Percentiles rank a stretch among this genome's conserved stretches.
phyloP scores from a whole-genome alignment of 176 grass and related monocot species.

The Sorghum bicolor region DNA sequence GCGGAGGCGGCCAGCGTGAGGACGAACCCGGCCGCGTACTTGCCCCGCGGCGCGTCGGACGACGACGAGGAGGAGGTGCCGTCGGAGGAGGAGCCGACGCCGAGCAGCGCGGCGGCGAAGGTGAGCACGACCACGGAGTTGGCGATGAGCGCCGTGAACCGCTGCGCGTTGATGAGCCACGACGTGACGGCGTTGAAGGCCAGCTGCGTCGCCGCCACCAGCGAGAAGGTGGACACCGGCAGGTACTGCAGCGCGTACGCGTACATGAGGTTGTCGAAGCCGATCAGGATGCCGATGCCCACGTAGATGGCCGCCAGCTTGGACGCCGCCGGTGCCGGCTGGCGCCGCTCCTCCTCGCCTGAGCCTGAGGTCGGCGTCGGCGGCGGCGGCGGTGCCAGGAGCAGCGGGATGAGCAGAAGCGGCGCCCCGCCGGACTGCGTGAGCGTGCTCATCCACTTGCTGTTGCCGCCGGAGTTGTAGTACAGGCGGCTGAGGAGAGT shows the following conservation, averaged over 20 bases:
- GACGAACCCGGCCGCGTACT: slow-evolving; percentile 53
- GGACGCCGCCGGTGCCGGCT: not conserved
- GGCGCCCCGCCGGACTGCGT: slow-evolving; percentile 49
- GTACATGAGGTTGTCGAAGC: slow-evolving; percentile 73
- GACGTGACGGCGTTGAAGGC: slow-evolving; percentile 77
- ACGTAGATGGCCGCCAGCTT: slow-evolving; percentile 45
- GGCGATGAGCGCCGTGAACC: slow-evolving; percentile 58
- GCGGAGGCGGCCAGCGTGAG: slow-evolving; percentile 63
- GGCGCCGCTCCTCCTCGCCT: not conserved
- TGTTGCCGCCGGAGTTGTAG: slow-evolving; percentile 71
- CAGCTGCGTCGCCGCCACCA: slow-evolving; percentile 60
- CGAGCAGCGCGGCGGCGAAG: slow-evolving; percentile 60
- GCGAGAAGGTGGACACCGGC: slow-evolving; percentile 80
- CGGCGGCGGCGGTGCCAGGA: slow-evolving; percentile 7
- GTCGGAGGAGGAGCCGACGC: slow-evolving; percentile 41
- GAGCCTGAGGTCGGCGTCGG: not conserved
- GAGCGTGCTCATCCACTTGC: slow-evolving; percentile 70
- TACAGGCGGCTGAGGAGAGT: slow-evolving; percentile 60
- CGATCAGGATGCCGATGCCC: slow-evolving; percentile 44
- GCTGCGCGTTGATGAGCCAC: slow-evolving; percentile 63
- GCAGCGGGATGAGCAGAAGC: slow-evolving; percentile 40
- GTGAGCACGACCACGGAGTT: slow-evolving; percentile 78
- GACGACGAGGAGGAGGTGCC: slow-evolving; percentile 1
- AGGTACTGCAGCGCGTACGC: slow-evolving; percentile 65
- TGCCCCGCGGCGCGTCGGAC: slow-evolving; percentile 21